phyloP scores from a whole-genome alignment of 2,329 filamentous ascomycete species.

The Orbilia blumenaviensis region DNA sequence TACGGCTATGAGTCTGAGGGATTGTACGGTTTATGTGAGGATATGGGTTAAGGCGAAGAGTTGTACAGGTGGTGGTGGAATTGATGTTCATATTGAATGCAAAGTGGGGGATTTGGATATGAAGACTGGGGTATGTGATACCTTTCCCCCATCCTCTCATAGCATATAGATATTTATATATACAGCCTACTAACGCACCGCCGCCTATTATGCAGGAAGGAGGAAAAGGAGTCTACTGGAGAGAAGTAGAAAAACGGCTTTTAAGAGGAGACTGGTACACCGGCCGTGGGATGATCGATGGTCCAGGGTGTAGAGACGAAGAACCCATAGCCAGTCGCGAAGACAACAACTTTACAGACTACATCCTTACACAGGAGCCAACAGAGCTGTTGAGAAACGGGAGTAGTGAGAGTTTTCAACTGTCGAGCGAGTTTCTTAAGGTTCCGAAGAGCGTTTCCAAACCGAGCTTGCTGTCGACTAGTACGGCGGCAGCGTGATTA shows the following conservation, averaged over 20 bases:
- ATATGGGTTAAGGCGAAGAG: constrained; percentile 55
- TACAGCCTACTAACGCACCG: not conserved
- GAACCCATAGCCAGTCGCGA: not conserved
- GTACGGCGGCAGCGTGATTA: constrained; percentile 11
- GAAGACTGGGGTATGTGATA: constrained; percentile 54
- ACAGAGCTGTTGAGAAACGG: constrained; percentile 46
- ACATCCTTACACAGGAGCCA: constrained; percentile 35
- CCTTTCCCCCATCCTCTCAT: too few species aligned
- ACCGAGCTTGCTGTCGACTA: constrained; percentile 17
- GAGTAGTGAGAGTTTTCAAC: constrained; percentile 39
- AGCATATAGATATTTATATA: not conserved
- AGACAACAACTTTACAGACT: constrained; percentile 32
- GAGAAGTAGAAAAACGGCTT: constrained; percentile 56
- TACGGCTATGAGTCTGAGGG: constrained; percentile 57
- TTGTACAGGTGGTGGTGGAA: constrained; percentile 52
- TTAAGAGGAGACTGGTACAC: constrained; percentile 57
- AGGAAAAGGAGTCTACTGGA: constrained; percentile 57
- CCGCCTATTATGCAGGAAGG: constrained; percentile 51
- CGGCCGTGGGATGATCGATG: constrained; percentile 52
- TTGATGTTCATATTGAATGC: constrained; percentile 57
- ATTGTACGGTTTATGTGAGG: constrained; percentile 57
- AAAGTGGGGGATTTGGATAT: constrained; percentile 58
- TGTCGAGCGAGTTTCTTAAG: constrained; percentile 40
- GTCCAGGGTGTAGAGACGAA: constrained; percentile 37
- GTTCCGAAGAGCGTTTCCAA: constrained; percentile 17